Percentiles rank a stretch among this genome's conserved stretches.
phyloP scores from a whole-genome alignment of 116 monocot species.

The Papilionanthe hybrid region DNA sequence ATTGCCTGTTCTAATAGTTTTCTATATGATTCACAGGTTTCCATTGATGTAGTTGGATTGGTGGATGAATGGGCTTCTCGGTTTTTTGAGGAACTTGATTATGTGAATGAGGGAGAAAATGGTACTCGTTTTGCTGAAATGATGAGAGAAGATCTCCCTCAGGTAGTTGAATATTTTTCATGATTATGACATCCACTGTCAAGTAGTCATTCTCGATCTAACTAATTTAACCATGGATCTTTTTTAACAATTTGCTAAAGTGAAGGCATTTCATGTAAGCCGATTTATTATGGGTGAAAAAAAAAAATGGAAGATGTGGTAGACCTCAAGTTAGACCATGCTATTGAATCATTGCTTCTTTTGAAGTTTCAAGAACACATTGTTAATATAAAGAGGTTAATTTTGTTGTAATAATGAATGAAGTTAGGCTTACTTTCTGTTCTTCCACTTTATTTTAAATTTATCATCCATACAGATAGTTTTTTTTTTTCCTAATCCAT shows the following conservation, averaged over 20 bases:
- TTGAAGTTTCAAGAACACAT: neutral
- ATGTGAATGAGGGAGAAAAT: slow-evolving; percentile 99
- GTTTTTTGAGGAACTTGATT: slow-evolving; percentile 99
- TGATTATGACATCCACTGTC: neutral
- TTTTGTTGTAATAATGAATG: neutral
- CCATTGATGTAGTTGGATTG: slow-evolving; percentile 98
- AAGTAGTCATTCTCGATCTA: neutral
- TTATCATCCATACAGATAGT: neutral
- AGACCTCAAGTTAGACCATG: neutral
- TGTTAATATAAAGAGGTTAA: neutral
- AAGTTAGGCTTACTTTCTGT: neutral
- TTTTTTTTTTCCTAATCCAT: neutral
- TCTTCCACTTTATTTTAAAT: neutral
- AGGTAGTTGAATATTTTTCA: slow-evolving; percentile 31
- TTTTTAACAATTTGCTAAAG: neutral
- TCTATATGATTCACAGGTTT: slow-evolving; percentile 42
- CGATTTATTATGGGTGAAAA: neutral
- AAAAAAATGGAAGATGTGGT: neutral
- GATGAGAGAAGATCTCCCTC: slow-evolving; percentile 96
- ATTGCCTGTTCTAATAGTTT: neutral
- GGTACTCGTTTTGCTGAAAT: slow-evolving; percentile 89
- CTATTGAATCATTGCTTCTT: neutral
- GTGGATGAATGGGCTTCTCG: slow-evolving; percentile 99
- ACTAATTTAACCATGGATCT: neutral
- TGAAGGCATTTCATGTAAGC: neutral